A percentile compares a stretch with the other conserved stretches of the same genome.
phyloP scores from a whole-genome alignment of 2,329 filamentous ascomycete species.

The Aphanocladium album region DNA sequence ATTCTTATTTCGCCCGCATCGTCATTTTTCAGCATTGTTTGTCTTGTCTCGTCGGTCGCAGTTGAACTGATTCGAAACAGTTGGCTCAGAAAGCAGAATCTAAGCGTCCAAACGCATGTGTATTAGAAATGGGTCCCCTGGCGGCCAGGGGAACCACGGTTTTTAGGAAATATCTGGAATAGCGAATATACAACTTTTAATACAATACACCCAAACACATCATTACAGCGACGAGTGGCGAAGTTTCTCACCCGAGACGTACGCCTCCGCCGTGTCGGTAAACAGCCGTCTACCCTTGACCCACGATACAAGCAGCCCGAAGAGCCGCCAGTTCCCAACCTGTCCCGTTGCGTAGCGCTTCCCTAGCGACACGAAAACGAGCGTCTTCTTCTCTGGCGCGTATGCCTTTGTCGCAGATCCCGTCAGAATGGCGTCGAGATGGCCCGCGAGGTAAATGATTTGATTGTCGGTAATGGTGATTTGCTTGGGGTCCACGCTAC shows the following conservation, averaged over 20 bases:
- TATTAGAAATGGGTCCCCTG: not conserved
- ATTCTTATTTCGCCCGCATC: not conserved
- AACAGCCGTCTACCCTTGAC: constrained; percentile 31
- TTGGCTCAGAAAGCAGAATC: constrained; percentile 6
- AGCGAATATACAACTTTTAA: constrained; percentile 1
- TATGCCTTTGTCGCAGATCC: constrained; percentile 17
- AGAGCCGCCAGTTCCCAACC: constrained; percentile 29
- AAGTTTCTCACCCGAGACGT: constrained; percentile 25
- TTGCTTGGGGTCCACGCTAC: constrained; percentile 35
- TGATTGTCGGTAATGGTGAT: constrained; percentile 28
- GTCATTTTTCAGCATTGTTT: not conserved
- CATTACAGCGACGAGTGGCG: constrained; percentile 18
- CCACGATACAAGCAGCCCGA: constrained; percentile 26
- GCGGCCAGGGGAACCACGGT: not conserved
- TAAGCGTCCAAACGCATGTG: not conserved
- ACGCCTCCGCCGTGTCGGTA: constrained; percentile 26
- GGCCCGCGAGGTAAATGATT: constrained; percentile 27
- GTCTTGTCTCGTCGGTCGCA: not conserved
- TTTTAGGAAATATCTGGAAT: constrained; percentile 1
- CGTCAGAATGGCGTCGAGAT: constrained; percentile 25
- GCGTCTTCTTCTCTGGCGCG: constrained; percentile 20
- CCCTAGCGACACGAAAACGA: constrained; percentile 26
- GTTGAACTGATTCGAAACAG: constrained; percentile 4
- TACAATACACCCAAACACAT: not conserved
- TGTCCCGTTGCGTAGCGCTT: constrained; percentile 27